phyloP scores from a whole-genome alignment of 352 stramenopile genomes.

The Globisporangium lucens region DNA sequence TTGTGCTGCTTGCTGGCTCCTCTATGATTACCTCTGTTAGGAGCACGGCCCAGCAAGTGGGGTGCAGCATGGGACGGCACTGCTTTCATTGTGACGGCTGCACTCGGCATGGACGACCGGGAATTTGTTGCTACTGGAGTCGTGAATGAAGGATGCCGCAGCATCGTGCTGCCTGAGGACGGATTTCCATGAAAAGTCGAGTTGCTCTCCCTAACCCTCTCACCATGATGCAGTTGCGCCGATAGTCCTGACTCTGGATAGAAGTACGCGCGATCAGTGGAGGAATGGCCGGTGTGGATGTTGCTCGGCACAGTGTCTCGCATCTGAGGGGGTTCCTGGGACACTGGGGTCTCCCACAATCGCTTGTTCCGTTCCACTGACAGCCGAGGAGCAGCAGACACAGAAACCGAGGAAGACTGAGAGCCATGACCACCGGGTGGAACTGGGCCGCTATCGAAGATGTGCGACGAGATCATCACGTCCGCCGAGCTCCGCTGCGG shows the following conservation, averaged over 20 bases:
- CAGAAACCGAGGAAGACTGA: not conserved
- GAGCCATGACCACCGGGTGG: not conserved
- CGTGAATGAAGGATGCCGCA: not conserved
- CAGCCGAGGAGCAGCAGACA: constrained; percentile 2
- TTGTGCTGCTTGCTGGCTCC: not conserved
- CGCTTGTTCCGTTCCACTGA: constrained; percentile 21
- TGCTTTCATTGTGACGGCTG: constrained; percentile 1
- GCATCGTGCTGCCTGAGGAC: not conserved
- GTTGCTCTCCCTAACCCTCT: not conserved
- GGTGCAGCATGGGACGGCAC: not conserved
- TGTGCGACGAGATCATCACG: constrained; percentile 13
- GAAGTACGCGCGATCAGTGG: not conserved
- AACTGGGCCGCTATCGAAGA: constrained; percentile 8
- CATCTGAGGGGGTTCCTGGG: not conserved
- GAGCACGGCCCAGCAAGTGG: not conserved
- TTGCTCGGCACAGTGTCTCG: not conserved
- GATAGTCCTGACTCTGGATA: not conserved
- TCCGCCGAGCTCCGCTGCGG: constrained; percentile 8
- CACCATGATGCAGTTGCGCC: not conserved
- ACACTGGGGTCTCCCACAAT: constrained; percentile 25
- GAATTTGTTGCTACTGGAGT: not conserved
- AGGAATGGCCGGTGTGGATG: not conserved
- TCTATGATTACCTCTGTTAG: not conserved
- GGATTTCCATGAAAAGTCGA: constrained; percentile 3
- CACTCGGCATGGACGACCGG: not conserved